Conservation (phyloP, 208 protist genomes). For the Leishmania guyanensis region DNA sequence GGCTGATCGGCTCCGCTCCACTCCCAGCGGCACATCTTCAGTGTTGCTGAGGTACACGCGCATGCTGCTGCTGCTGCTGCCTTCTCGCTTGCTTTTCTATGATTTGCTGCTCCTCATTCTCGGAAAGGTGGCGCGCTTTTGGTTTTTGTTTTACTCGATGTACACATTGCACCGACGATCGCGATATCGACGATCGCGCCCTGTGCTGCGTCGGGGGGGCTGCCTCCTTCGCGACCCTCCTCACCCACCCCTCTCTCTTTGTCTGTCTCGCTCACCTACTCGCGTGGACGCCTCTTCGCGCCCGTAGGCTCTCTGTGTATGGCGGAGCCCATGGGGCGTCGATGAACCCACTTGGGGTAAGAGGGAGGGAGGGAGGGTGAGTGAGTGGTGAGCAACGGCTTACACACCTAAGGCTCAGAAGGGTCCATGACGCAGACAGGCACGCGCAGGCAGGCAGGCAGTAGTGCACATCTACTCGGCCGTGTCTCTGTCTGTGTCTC, state of each 20-base stretch:
- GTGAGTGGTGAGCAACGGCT: background rate
- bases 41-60: background rate
- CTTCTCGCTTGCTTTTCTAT: conserved; percentile 5
- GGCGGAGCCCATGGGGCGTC: background rate
- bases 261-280: no score
- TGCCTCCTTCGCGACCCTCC: no score
- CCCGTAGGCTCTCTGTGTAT: background rate
- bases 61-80: no score
- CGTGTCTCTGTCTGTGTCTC: no score
- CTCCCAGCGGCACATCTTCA: background rate
- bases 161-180: background rate
- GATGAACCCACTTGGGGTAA: background rate
- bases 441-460: background rate
- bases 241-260: no score
- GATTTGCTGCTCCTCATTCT: conserved; percentile 5
- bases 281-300: no score
- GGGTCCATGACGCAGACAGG: background rate
- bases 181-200: no score
- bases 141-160: background rate
- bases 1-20: background rate
- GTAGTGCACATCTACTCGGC: no score
- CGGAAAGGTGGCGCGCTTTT: background rate
- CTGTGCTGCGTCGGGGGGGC: no score
- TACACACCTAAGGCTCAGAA: background rate
- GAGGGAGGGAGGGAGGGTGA: background rate